Evolutionary conservation across 140 eudicot genomes (phyloP).

Genomic region (Anethum foeniculum): DNA sequence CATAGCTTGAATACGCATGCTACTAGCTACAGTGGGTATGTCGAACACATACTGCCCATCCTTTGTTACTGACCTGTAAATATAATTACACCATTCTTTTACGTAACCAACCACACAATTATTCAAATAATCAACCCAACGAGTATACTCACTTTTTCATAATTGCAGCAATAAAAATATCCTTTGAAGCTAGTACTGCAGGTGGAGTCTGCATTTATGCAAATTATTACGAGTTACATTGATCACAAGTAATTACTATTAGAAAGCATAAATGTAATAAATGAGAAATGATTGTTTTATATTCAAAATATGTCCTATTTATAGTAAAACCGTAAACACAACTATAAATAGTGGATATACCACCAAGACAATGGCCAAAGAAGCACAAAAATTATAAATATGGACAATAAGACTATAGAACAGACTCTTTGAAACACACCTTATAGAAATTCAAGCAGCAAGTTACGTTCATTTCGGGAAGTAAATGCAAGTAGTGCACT

Average conservation of each 20-base stretch:
- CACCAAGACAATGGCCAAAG: not conserved
- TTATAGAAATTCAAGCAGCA: constrained; percentile 80
- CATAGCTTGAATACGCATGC: constrained; percentile 32
- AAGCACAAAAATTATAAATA: not conserved
- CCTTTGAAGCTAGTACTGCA: constrained; percentile 54
- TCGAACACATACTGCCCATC: constrained; percentile 82
- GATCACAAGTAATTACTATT: not conserved
- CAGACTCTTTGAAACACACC: constrained; percentile 37
- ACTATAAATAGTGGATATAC: not conserved
- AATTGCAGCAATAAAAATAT: constrained; percentile 58
- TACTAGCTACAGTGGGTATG: constrained; percentile 73
- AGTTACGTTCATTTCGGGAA: constrained; percentile 73
- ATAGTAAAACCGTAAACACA: not conserved
- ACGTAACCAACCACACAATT: not conserved
- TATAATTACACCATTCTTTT: constrained; percentile 9
- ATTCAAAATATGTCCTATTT: not conserved
- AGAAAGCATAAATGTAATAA: not conserved
- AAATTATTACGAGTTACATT: constrained; percentile 4
- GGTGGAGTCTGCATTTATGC: constrained; percentile 71
- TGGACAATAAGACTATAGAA: not conserved
- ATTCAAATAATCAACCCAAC: constrained; percentile 10
- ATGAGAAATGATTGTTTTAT: not conserved
- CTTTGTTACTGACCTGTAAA: constrained; percentile 70
- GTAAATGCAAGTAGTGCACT: constrained; percentile 62
- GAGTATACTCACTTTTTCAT: constrained; percentile 58